A percentile compares a stretch with the other conserved stretches of the same genome.
These are phyloP conservation scores for Daldinia caldariorum DNA, from an alignment of 495 filamentous ascomycete genomes.

Conservation along the genomic window DNA sequence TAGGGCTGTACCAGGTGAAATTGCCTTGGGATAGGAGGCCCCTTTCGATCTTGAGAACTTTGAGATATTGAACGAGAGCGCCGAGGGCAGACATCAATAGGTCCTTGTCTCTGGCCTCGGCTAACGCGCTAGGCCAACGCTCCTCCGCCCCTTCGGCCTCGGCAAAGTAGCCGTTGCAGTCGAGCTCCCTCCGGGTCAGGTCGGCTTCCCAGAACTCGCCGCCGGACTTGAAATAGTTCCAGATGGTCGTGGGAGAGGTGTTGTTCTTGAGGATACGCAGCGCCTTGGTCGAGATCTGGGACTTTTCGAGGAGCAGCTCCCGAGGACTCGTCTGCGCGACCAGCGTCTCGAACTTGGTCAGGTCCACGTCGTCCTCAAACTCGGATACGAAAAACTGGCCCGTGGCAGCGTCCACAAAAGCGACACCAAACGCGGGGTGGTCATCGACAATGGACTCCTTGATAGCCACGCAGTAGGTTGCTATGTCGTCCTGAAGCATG, in stretches of 20 bases:
- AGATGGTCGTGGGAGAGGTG: constrained; percentile 89
- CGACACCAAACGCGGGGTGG: constrained; percentile 85
- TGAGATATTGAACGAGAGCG: constrained; percentile 86
- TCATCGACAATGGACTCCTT: constrained; percentile 85
- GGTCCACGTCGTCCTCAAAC: constrained; percentile 89
- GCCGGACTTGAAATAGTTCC: constrained; percentile 88
- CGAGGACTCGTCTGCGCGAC: constrained; percentile 92
- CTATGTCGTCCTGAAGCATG: constrained; percentile 99
- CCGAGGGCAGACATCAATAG: constrained; percentile 93
- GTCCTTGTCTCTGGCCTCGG: constrained; percentile 79
- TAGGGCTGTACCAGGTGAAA: constrained; percentile 92
- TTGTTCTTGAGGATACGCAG: constrained; percentile 97
- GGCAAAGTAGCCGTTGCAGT: constrained; percentile 82
- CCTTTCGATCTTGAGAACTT: constrained; percentile 86
- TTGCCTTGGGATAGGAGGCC: constrained; percentile 90
- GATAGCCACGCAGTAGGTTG: constrained; percentile 94
- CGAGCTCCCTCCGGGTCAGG: constrained; percentile 81
- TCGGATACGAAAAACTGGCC: constrained; percentile 94
- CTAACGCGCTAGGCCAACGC: constrained; percentile 82
- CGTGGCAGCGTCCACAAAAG: constrained; percentile 95
- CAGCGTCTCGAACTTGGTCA: constrained; percentile 98
- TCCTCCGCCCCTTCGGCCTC: constrained; percentile 68
- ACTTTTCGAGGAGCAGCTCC: constrained; percentile 92
- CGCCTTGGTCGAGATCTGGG: constrained; percentile 80
- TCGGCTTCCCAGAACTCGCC: constrained; percentile 95